A percentile compares a stretch with the other conserved stretches of the same genome.
Evolutionary conservation across 2,329 filamentous ascomycete species (phyloP).

Genomic region (Phyllosticta citriasiana): DNA sequence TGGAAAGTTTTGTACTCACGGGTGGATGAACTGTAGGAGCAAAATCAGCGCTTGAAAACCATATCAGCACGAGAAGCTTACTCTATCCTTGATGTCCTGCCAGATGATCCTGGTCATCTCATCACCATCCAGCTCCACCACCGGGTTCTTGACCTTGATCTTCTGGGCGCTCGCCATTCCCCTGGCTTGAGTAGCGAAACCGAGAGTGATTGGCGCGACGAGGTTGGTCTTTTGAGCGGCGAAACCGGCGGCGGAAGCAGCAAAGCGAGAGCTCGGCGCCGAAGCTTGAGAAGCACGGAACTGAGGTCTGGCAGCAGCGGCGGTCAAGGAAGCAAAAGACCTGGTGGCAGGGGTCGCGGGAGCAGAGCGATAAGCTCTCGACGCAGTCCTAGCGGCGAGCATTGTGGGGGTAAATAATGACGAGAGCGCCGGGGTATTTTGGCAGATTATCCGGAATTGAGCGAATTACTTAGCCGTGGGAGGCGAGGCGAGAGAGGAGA

Average conservation of each 20-base stretch:
- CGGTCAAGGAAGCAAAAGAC: slow-evolving; percentile 2
- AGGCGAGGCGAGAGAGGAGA: not conserved
- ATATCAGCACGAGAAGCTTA: slow-evolving; percentile 20
- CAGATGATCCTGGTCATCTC: slow-evolving; percentile 99
- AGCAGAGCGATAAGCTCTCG: slow-evolving; percentile 4
- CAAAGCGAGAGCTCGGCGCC: slow-evolving; percentile 1
- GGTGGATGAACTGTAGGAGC: slow-evolving; percentile 63
- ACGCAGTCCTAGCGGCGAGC: slow-evolving; percentile 5
- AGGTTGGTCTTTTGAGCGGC: slow-evolving; percentile 1
- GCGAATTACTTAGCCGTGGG: not conserved
- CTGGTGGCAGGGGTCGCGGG: slow-evolving; percentile 1
- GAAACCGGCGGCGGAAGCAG: not conserved
- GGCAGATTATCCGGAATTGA: not conserved
- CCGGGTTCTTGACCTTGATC: slow-evolving; percentile 99
- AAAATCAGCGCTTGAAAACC: not conserved
- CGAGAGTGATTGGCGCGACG: not conserved
- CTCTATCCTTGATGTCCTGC: slow-evolving; percentile 96
- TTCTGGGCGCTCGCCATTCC: slow-evolving; percentile 47
- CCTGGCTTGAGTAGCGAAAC: slow-evolving; percentile 16
- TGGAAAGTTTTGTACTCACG: slow-evolving; percentile 32
- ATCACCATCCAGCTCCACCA: slow-evolving; percentile 92
- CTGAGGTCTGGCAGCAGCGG: not conserved
- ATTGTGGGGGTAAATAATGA: slow-evolving; percentile 4
- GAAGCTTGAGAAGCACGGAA: not conserved
- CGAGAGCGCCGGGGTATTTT: not conserved